Percentiles rank a stretch among this genome's conserved stretches.
Evolutionary conservation across 2,329 filamentous ascomycete genomes (phyloP).

Genomic region (Neopestalotiopsis sp.): DNA sequence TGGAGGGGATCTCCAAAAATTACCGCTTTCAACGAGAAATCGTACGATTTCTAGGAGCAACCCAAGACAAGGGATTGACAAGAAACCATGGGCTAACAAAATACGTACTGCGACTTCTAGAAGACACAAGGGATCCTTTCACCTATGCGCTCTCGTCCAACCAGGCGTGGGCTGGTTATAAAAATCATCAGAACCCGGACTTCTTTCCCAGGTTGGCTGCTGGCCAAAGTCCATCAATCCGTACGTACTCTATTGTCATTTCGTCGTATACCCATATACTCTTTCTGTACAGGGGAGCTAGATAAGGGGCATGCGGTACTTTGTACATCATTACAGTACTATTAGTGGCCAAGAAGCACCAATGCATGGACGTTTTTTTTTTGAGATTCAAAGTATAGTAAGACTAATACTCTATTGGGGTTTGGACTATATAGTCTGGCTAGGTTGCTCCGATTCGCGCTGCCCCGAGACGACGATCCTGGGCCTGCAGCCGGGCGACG

Average conservation of each 20-base stretch:
- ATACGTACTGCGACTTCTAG: slow-evolving; percentile 2
- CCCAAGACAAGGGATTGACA: background rate
- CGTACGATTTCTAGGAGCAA: slow-evolving; percentile 11
- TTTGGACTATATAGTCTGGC: slow-evolving; percentile 64
- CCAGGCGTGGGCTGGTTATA: slow-evolving; percentile 71
- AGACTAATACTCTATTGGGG: background rate
- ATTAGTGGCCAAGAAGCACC: background rate
- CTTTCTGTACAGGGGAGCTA: background rate
- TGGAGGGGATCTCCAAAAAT: slow-evolving; percentile 13
- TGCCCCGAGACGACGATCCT: slow-evolving; percentile 84
- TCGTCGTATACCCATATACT: background rate
- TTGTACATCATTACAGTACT: too few relatives aligned
- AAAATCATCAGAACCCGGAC: slow-evolving; percentile 67
- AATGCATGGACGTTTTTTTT: slow-evolving; percentile 12
- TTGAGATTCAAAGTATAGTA: background rate
- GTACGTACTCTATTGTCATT: slow-evolving; percentile 42
- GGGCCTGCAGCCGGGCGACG: slow-evolving; percentile 78
- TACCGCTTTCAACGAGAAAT: slow-evolving; percentile 8
- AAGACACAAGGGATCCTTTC: slow-evolving; percentile 58
- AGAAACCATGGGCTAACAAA: background rate
- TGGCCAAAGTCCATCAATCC: slow-evolving; percentile 69
- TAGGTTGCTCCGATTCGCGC: slow-evolving; percentile 86
- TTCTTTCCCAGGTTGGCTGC: slow-evolving; percentile 72
- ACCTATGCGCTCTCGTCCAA: slow-evolving; percentile 70
- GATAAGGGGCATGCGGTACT: background rate